Evolutionary conservation across 768 basidiomycete genomes (phyloP).

Genomic region (Hericium alpestre): DNA sequence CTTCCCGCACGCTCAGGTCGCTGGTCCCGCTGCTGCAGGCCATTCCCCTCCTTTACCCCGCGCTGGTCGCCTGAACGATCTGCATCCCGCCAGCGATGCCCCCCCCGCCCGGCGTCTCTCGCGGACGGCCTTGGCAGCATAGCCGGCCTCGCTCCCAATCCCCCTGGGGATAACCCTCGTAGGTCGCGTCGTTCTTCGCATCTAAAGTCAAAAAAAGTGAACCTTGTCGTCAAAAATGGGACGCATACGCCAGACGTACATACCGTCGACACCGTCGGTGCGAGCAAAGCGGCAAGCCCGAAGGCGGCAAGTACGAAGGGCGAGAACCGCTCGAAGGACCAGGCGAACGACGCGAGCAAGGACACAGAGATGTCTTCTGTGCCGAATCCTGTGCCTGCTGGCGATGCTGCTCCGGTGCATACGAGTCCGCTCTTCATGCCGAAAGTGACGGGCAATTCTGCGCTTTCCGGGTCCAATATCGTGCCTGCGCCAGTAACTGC

Average conservation of each 20-base stretch:
- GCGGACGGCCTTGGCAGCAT: not conserved
- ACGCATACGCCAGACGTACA: conserved; percentile 3
- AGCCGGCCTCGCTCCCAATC: not conserved
- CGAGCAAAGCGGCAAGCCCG: not conserved
- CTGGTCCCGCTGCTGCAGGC: not conserved
- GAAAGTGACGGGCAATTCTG: not conserved
- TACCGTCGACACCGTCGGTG: not conserved
- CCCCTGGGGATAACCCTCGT: not conserved
- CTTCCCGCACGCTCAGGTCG: not conserved
- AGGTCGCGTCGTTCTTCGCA: not conserved
- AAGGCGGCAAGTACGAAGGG: not conserved
- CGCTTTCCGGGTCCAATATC: not conserved
- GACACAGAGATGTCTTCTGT: conserved; percentile 28
- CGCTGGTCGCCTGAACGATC: not conserved
- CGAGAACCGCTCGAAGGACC: not conserved
- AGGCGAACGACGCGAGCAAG: not conserved
- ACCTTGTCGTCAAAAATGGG: conserved; percentile 1
- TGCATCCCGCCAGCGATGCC: too few relatives aligned
- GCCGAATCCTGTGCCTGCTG: conserved; percentile 21
- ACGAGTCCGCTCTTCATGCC: conserved; percentile 18
- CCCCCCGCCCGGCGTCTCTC: too few relatives aligned
- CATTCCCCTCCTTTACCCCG: not conserved
- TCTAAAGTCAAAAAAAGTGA: not conserved
- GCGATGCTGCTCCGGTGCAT: conserved; percentile 9
- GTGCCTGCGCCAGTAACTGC: conserved; percentile 2